Base-by-base conservation (phyloP, 176 grass and related monocot genomes). In the Saccharum officinarum region DNA sequence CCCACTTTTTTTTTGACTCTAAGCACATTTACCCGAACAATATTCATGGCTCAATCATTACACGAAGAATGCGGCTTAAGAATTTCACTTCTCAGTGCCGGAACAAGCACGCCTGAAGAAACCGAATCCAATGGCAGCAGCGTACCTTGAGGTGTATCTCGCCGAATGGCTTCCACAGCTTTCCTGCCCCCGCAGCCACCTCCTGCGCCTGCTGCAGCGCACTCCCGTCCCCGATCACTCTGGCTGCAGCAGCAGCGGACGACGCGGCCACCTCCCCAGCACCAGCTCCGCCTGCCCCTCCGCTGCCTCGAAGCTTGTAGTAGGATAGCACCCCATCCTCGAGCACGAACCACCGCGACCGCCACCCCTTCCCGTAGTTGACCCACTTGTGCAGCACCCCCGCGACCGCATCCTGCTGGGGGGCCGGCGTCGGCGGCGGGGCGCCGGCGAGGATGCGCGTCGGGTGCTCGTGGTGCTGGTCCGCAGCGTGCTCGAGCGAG, bases 381-480 rank as follows among this genome's bases (percentile, higher is more conserved):
- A 98, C 95, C 95, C 92, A 98, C 90, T 98, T 98, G 82, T 94
- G 92, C 57, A 98, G 85, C 77, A 98, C 85, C 67, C n/a, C 91
- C 0, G 83, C 87, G 5, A 98, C 86, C n/a, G 15, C 42, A 31
- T 65, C 62, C 15, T 15, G 26, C 60, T 34, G 25, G 4, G 26
- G 71, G n/a, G 71, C 20, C 52, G 55, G 73, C 25, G 85, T 10
- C 44, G 84, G 14, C 2, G 69, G 40, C 38, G 63, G 39, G 3
- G 71, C 61, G 6, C 81, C 69, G 13, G 88, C 77, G 47, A 85
- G 79, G 64, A 79, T 81, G 47, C 86, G 82, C 39, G 83, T 77
- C 12, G 41, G 79, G 41, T 83, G 66, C 49, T 80, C 40, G 67
- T 87, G 83, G 18, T 76, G 52, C 15, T 62, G 28, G 34, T 81